Base-by-base conservation (phyloP, 1,139 yeast species). In the Debaryomyces udenii region DNA sequence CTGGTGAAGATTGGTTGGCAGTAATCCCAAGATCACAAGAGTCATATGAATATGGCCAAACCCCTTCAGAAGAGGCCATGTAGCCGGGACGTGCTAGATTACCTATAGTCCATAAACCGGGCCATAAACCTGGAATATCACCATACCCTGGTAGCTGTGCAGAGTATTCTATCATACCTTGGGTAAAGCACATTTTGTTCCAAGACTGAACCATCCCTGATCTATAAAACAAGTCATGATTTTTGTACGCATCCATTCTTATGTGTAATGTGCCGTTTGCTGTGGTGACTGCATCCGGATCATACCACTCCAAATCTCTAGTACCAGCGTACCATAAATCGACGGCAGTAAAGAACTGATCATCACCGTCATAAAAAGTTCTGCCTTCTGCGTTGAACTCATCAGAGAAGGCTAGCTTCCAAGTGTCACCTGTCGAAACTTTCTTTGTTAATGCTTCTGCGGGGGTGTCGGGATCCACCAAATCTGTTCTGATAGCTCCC, bases 21-120 rank as follows among this genome's bases (percentile, higher is more conserved):
- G 96, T 86, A 46, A 87, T 87, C 47, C 96, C 96, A 4, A 87
- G 87, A 69, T 88, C 96, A 67, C 96, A 88, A 14, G 78, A 64
- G 31, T 81, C 80, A 58, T 88, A 88, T n/a, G 89, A 73, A 56
- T 87, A 88, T 3, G 96, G 96, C 96, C 96, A 88, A 10, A 86
- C 83, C 32, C 96, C 96, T 34, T 86, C 93, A 3, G 95, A 78
- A 6, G 88, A 64, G 3, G 91, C 90, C 57, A 80, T 59, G 59
- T 76, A 87, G 9, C 96, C 96, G 0, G 96, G 89, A 51, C 96
- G 76, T 23, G 86, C 96, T 44, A 88, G 68, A 54, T 88, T 88
- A 36, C 96, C 96, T 75, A 88, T 73, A 2, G 93, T 76, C 96
- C 96, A 88, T 42, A 86, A 59, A 64, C 95, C 96, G 1, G 96